Evolutionary conservation across 805 yeast species (phyloP).

Genomic region (Monosporozyma aerobia): DNA sequence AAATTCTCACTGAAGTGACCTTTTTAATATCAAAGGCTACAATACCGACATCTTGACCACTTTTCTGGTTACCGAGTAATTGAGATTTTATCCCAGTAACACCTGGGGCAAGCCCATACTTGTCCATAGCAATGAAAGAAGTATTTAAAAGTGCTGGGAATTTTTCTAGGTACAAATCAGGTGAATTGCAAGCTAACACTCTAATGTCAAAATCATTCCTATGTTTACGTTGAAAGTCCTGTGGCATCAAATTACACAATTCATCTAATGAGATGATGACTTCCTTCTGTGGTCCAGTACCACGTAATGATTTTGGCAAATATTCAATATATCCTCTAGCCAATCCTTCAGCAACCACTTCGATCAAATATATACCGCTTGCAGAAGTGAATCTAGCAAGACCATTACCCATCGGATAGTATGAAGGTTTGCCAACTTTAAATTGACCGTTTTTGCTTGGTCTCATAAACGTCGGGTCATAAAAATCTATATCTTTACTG

Average conservation of each 20-base stretch:
- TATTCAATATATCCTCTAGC: constrained; percentile 51
- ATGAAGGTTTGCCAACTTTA: constrained; percentile 30
- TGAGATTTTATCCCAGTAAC: constrained; percentile 24
- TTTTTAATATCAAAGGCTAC: constrained; percentile 21
- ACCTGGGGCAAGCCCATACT: constrained; percentile 18
- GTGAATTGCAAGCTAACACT: constrained; percentile 51
- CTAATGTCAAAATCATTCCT: constrained; percentile 35
- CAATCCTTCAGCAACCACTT: constrained; percentile 49
- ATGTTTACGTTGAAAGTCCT: constrained; percentile 23
- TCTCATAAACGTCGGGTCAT: constrained; percentile 35
- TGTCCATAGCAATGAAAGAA: constrained; percentile 18
- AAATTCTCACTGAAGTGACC: constrained; percentile 50
- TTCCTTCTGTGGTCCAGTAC: constrained; percentile 50
- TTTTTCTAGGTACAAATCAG: constrained; percentile 44
- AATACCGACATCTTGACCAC: constrained; percentile 25
- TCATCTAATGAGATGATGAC: constrained; percentile 42
- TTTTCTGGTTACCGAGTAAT: constrained; percentile 17
- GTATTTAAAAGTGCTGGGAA: constrained; percentile 28
- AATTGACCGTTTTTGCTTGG: constrained; percentile 29
- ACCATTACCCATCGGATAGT: constrained; percentile 40
- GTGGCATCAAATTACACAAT: constrained; percentile 30
- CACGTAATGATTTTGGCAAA: constrained; percentile 46
- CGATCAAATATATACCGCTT: constrained; percentile 69
- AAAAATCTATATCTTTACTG: constrained; percentile 53
- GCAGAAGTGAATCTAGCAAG: constrained; percentile 40